These are phyloP conservation scores for Chlorella vulgaris DNA, from an alignment of 139 green algal genomes.

Conservation along the genomic window DNA sequence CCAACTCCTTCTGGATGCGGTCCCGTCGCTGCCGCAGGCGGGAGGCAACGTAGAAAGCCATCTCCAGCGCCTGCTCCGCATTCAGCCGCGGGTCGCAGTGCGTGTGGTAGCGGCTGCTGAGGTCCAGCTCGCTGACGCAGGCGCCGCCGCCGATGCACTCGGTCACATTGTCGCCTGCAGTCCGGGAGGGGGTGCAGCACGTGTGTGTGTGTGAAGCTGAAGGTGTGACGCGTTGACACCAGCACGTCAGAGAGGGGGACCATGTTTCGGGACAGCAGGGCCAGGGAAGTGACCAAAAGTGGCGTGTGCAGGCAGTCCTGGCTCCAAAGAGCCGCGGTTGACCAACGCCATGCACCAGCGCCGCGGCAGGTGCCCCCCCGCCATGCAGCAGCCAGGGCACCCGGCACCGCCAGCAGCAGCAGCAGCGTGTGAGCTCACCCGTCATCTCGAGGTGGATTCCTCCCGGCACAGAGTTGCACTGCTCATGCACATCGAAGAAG, in stretches of 20 bases:
- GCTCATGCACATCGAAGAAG: constrained; percentile 96
- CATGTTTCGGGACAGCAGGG: no score
- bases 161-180: constrained; percentile 89
- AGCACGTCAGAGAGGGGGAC: no score
- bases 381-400: no score
- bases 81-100: constrained; percentile 99
- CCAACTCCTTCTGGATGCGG: constrained; percentile 14
- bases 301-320: no score
- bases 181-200: neutral
- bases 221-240: no score
- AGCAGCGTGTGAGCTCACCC: constrained; percentile 45
- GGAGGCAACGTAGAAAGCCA: constrained; percentile 96
- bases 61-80: constrained; percentile 96
- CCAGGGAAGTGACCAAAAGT: no score
- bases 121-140: constrained; percentile 72
- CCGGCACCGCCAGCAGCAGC: no score
- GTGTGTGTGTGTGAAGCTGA: neutral
- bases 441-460: constrained; percentile 99
- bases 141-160: constrained; percentile 96
- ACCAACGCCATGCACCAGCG: no score
- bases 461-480: constrained; percentile 82
- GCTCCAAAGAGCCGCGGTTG: no score
- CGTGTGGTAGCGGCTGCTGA: constrained; percentile 96
- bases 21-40: constrained; percentile 63
- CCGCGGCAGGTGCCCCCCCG: no score